Base-by-base conservation (phyloP, 495 filamentous ascomycete genomes). In the Lichenothelia convexa region DNA sequence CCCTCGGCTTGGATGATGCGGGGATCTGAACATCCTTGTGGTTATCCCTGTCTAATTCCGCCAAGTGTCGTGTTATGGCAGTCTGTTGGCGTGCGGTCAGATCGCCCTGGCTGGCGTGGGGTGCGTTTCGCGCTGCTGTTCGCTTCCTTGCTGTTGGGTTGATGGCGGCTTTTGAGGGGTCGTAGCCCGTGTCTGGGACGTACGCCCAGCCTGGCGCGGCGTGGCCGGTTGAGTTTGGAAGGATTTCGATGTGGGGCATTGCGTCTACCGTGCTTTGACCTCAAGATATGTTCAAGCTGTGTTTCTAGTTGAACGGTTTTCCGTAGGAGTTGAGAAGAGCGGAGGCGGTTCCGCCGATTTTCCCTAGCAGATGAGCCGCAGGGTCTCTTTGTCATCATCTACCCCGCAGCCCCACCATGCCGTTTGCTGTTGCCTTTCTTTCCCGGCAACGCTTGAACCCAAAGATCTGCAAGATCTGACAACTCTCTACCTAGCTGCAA, bases 171-270 rank as follows among this genome's bases (percentile, higher is more conserved):
- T 75, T 69, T 29, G 71, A 61, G 11, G 72, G 66, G 38, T 72
- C 67, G 42, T 66, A 62, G 41, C 65, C 67, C n/a, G 68, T 70
- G 45, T 91, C 79, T 21, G 81, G 71, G 15, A 93, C 83, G 53
- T 89, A 89, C 27, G 80, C 78, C 73, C 79, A 94, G 41, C 85
- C 85, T 0, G 85, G 84, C 1, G 78, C 78, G 34, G 63, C 59
- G 38, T 67, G 66, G 15, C 71, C 70, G 29, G 70, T 70, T 3
- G 75, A 66, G 51, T 63, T 75, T 12, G 80, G 75, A 31, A 93
- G 60, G 33, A 87, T 71, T 53, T 87, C 74, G 46, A 93, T 70
- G 9, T 9, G 9, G 24, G 15, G 9, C 24, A 29, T 29, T 2
- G n/a, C n/a, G n/a, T n/a, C n/a, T n/a, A n/a, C n/a, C n/a, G n/a